Base-by-base conservation (phyloP, 495 filamentous ascomycete species). In the Apiosordaria backusii region DNA sequence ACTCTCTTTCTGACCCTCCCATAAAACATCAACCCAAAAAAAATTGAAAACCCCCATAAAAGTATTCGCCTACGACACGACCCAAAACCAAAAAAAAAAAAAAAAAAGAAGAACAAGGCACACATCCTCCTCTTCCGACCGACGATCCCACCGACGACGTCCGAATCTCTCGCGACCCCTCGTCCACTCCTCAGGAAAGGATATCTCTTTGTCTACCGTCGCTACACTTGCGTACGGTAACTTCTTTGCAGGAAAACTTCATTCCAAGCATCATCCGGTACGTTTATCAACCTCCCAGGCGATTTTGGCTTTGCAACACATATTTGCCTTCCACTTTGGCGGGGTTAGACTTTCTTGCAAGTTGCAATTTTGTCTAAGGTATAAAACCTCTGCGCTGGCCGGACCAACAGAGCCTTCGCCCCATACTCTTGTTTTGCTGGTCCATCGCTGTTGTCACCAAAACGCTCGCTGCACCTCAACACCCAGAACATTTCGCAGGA, bases 11-110 rank as follows among this genome's bases (percentile, higher is more conserved):
- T 72, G 71, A 55, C 55, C 40, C 26, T 68, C 67, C 67, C 68
- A 45, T 45, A 72, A 81, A 80, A 81, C 74, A 53, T 65, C 69
- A 23, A 65, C 65, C 69, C 53, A 81, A 82, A 82, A 82, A 82
- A 82, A 80, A 60, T 78, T 79, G 68, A 76, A 82, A 82, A 82
- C 68, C 68, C 66, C 67, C 60, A 69, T 76, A 79, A 82, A 82
- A 82, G 52, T 55, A 78, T 71, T 72, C 76, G 68, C 70, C 75
- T 80, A 69, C 67, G 62, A 68, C 27, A 70, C 40, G 67, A 24
- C 60, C 66, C 45, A 65, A 27, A 62, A 69, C 64, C 66, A 57
- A 21, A 69, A 57, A 74, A 74, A 67, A 65, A 67, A 69, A 62
- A 69, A 61, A 26, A 53, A 66, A 74, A 71, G 68, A 71, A 63